A percentile compares a stretch with the other conserved stretches of the same genome.
These are phyloP conservation scores for Rutstroemia sp. DNA, from an alignment of 2,329 filamentous ascomycete genomes.

Conservation along the genomic window DNA sequence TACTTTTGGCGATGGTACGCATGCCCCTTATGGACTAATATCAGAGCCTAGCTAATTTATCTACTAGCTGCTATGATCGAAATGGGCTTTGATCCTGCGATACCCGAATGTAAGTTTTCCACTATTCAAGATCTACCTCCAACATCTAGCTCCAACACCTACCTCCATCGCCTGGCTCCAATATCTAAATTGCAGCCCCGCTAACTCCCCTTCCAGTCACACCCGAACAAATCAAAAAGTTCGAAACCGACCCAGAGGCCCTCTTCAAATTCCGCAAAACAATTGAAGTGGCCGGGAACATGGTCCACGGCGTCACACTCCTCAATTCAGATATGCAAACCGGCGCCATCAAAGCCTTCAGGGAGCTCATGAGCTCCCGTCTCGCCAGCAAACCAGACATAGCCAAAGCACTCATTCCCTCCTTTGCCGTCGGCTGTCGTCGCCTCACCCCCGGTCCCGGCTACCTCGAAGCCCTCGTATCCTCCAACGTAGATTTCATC, in stretches of 20 bases:
- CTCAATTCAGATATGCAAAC: conserved; percentile 33
- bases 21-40: neutral
- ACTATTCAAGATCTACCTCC: neutral
- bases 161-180: no score
- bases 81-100: conserved; percentile 35
- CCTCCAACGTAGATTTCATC: conserved; percentile 32
- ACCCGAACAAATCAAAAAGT: neutral
- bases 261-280: conserved; percentile 37
- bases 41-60: neutral
- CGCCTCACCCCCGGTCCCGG: conserved; percentile 36
- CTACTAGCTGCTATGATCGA: conserved; percentile 31
- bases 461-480: conserved; percentile 34
- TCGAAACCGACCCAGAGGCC: conserved; percentile 29
- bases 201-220: neutral
- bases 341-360: conserved; percentile 28
- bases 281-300: conserved; percentile 37
- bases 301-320: conserved; percentile 36
- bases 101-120: conserved; percentile 32
- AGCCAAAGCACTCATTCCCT: conserved; percentile 28
- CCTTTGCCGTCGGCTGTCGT: conserved; percentile 38
- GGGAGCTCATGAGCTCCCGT: conserved; percentile 33
- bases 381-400: conserved; percentile 36
- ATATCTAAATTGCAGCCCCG: neutral
- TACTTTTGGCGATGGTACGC: conserved; percentile 36
- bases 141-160: no score